phyloP scores from a whole-genome alignment of 2,329 filamentous ascomycete species.

The Talaromyces funiculosus region DNA sequence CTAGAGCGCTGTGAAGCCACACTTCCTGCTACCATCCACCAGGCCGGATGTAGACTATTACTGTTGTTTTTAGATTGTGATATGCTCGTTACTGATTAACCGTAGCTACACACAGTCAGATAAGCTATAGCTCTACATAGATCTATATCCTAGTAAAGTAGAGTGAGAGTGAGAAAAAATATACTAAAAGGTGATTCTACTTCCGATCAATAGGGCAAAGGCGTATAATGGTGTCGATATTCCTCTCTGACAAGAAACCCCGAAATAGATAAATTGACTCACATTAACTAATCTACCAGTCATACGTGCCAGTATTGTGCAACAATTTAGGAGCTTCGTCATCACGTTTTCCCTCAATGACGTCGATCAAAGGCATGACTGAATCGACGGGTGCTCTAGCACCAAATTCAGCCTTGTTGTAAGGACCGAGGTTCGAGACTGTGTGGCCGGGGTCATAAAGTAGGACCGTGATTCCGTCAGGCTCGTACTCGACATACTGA shows the following conservation, averaged over 20 bases:
- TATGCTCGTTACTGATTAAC: background rate
- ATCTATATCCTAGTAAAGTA: no score
- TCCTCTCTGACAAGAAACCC: no score
- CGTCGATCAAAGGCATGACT: conserved; percentile 15
- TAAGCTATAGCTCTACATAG: background rate
- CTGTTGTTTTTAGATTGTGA: background rate
- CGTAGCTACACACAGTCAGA: background rate
- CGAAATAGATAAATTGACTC: background rate
- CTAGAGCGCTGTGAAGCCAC: no score
- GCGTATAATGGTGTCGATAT: background rate
- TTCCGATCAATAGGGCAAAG: background rate
- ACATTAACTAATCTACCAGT: conserved; percentile 2
- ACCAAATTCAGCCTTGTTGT: conserved; percentile 15
- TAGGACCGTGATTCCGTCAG: conserved; percentile 12
- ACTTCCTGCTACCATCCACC: background rate
- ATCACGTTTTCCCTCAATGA: conserved; percentile 16
- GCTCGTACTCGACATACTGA: conserved; percentile 13
- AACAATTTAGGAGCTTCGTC: conserved; percentile 11
- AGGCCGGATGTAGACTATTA: background rate
- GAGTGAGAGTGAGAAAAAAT: no score
- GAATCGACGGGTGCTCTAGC: conserved; percentile 11
- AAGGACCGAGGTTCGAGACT: conserved; percentile 13
- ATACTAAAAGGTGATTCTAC: background rate
- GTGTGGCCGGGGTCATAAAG: conserved; percentile 15
- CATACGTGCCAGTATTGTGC: conserved; percentile 15